These are phyloP conservation scores for Euphrasia arctica DNA, from an alignment of 305 asterid genomes.

Conservation along the genomic window DNA sequence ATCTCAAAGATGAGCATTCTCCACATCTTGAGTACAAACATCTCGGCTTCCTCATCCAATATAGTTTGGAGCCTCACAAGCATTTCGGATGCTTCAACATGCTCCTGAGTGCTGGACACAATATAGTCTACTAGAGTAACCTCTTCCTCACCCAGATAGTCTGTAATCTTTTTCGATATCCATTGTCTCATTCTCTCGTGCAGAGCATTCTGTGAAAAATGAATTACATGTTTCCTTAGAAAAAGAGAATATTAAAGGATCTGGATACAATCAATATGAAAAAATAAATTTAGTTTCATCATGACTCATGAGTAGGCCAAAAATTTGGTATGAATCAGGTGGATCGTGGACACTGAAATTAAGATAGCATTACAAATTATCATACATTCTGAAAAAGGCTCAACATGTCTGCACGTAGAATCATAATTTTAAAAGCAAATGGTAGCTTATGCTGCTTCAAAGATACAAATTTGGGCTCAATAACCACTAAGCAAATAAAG, in stretches of 20 bases:
- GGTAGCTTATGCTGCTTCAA: slow-evolving; percentile 1
- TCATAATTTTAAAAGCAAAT: slow-evolving; percentile 3
- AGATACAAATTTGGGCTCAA: neutral
- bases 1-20: slow-evolving; percentile 99
- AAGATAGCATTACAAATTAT: neutral
- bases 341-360: neutral
- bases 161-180: slow-evolving; percentile 93
- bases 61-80: slow-evolving; percentile 86
- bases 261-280: neutral
- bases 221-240: slow-evolving; percentile 7
- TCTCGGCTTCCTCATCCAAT: slow-evolving; percentile 98
- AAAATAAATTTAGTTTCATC: too few relatives aligned
- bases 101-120: slow-evolving; percentile 89
- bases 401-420: neutral
- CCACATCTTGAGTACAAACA: slow-evolving; percentile 99
- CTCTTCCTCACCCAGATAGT: slow-evolving; percentile 95
- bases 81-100: slow-evolving; percentile 87
- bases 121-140: slow-evolving; percentile 86
- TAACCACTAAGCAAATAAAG: slow-evolving; percentile 5
- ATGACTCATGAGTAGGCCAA: neutral
- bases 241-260: neutral
- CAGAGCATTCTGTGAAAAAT: slow-evolving; percentile 60
- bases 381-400: neutral
- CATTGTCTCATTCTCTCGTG: slow-evolving; percentile 93
- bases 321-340: neutral